Base-by-base conservation (phyloP, 2,329 filamentous ascomycete species). In the Aureobasidium sp. region DNA sequence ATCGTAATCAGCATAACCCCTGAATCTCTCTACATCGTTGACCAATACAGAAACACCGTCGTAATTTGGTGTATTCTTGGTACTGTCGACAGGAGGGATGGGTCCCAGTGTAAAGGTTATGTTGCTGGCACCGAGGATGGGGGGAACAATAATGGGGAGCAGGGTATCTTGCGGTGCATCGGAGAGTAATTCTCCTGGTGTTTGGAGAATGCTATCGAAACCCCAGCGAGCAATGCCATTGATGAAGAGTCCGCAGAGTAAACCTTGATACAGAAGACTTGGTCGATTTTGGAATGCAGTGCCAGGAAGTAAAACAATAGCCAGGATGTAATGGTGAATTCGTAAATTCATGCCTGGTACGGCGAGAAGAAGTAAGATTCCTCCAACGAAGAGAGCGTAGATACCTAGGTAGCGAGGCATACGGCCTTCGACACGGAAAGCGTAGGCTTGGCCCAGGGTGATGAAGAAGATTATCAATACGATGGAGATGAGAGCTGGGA, bases 201-300 rank as follows among this genome's bases (percentile, higher is more conserved):
- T 97, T 75, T 99, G 87, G n/a, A 99, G 82, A 50, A 99, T 85
- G 1, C 88, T 83, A 64, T 91, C 92, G 72, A 96, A 99, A 0
- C 92, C 92, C 94, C 94, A 97, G 45, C 93, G 83, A 4, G 92
- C 93, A 63, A 95, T 86, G 58, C 94, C 93, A 71, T 97, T 97
- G 76, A 97, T 87, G 73, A 97, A 97, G 0, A 97, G 81, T 0
- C 94, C 94, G 8, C 97, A 78, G 0, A 99, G 79, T 1, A 99
- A 78, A 13, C 94, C 94, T 73, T 97, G 93, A 70, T 94, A 97
- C 2, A 96, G 74, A 9, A 97, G 78, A 0, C 87, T 87, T 0
- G 90, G 89, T 0, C 94, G 84, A 5, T 90, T 97, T 66, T 96
- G 92, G 73, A 97, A 86, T 59, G 85, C 86, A 0, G 94, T 97